These are phyloP conservation scores for Gynochthodes officinalis DNA, from an alignment of 257 asterid genomes.

Conservation along the genomic window DNA sequence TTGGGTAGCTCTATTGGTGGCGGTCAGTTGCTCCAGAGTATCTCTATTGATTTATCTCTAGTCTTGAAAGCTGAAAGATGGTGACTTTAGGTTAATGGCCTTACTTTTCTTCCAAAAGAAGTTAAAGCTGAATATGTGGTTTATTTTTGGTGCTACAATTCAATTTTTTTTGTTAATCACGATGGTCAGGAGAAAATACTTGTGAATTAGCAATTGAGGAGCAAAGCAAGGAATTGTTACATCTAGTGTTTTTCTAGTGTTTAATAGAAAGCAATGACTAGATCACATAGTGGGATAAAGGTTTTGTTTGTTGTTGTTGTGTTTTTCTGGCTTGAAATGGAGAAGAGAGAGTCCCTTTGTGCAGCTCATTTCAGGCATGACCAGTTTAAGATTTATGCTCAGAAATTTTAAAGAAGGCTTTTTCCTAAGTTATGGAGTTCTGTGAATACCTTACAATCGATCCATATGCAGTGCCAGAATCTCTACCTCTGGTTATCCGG, in stretches of 20 bases:
- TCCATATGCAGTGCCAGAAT: neutral
- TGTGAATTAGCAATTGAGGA: neutral
- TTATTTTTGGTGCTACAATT: neutral
- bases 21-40: slow-evolving; percentile 38
- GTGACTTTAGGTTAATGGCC: neutral
- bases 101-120: neutral
- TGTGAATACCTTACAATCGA: neutral
- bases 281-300: too few species aligned
- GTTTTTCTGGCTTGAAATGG: neutral
- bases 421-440: too few species aligned
- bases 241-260: too few species aligned
- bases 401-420: neutral
- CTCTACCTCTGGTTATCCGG: neutral
- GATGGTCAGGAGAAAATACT: neutral
- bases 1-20: slow-evolving; percentile 96
- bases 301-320: too few species aligned
- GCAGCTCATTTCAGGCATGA: neutral
- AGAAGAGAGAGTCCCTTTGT: neutral
- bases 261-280: too few species aligned
- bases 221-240: neutral
- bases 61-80: neutral
- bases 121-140: neutral
- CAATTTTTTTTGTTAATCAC: neutral
- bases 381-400: neutral
- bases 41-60: neutral